Percentiles rank a stretch among this genome's conserved stretches.
phyloP scores from a whole-genome alignment of 345 rosid genomes.

The Salix arbutifolia region DNA sequence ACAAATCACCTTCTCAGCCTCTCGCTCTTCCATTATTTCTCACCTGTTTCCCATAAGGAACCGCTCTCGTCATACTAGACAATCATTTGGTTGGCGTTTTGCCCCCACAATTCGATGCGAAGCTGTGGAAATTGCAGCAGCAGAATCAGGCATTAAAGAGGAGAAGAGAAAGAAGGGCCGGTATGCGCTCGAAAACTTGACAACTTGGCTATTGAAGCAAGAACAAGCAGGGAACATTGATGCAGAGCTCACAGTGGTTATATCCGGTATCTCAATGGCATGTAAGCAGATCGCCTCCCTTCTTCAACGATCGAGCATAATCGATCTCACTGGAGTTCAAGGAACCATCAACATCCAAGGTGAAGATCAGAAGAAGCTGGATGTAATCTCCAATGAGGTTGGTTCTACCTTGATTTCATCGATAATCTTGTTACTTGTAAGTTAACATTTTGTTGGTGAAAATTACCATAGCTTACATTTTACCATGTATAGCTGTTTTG shows the following conservation, averaged over 20 bases:
- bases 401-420: background rate
- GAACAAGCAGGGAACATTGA: conserved; percentile 38
- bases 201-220: conserved; percentile 37
- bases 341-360: conserved; percentile 43
- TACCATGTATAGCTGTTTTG: conserved; percentile 26
- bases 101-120: background rate
- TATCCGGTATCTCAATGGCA: conserved; percentile 37
- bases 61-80: background rate
- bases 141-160: background rate
- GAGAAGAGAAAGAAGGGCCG: conserved; percentile 15
- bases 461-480: background rate
- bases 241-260: conserved; percentile 34
- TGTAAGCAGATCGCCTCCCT: conserved; percentile 40
- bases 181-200: conserved; percentile 27
- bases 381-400: conserved; percentile 42
- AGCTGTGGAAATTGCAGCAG: background rate
- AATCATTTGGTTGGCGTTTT: background rate
- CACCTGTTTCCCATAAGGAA: background rate
- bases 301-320: conserved; percentile 34
- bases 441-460: no score
- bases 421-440: no score
- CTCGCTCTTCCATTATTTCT: background rate
- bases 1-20: conserved; percentile 6
- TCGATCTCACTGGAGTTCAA: conserved; percentile 34
- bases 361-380: conserved; percentile 45